Conservation (phyloP, 345 rosid genomes). For the Salix caprea region DNA sequence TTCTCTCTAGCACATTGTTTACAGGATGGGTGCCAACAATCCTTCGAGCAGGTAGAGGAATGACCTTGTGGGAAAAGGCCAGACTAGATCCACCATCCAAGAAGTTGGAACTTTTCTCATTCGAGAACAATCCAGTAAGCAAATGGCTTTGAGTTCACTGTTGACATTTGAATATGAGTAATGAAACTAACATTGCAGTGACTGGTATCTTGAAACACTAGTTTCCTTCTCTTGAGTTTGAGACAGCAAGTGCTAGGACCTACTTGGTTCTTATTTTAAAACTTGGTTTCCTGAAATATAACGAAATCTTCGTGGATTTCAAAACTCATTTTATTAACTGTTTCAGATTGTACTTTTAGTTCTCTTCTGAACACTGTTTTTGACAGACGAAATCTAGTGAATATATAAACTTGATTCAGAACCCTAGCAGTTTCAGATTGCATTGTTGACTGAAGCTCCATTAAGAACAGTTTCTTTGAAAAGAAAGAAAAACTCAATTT, state of each 20-base stretch:
- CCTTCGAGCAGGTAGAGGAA: conserved; percentile 84
- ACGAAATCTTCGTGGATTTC: neutral
- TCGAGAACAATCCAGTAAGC: conserved; percentile 67
- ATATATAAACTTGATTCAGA: no score
- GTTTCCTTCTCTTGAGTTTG: neutral
- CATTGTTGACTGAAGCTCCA: no score
- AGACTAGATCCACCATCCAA: conserved; percentile 40
- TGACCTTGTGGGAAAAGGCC: conserved; percentile 73
- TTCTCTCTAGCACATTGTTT: conserved; percentile 54
- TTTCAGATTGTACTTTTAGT: neutral
- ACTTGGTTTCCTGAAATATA: neutral
- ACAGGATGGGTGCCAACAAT: conserved; percentile 90
- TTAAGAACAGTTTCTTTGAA: no score
- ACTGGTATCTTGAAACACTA: neutral
- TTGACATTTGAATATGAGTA: neutral
- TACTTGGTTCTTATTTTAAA: no score
- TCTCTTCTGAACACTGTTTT: no score
- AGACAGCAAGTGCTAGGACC: neutral
- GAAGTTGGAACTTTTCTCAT: conserved; percentile 72
- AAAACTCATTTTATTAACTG: neutral
- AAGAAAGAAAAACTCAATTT: no score
- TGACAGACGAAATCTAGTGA: no score
- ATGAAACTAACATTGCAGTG: neutral
- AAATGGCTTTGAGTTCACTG: neutral
- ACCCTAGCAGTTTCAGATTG: no score